phyloP scores from a whole-genome alignment of 768 basidiomycete species.

The Sporobolomyces roseus region DNA sequence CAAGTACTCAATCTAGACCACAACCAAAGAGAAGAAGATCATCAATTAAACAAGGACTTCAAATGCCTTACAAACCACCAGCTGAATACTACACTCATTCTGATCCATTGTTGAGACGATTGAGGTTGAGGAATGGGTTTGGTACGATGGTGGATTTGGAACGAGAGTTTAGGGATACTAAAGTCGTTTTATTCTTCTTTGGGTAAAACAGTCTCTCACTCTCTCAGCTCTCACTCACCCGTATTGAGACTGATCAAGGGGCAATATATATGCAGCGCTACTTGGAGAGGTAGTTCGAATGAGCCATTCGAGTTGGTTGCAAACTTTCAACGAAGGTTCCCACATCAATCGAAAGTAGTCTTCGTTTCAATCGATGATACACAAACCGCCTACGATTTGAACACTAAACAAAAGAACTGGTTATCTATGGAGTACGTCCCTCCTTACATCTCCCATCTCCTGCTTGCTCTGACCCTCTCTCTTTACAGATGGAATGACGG shows the following conservation, averaged over 20 bases:
- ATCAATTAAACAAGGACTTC: conserved; percentile 29
- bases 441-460: neutral
- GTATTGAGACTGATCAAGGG: neutral
- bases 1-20: neutral
- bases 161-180: conserved; percentile 30
- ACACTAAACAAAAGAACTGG: conserved; percentile 24
- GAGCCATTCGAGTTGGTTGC: conserved; percentile 24
- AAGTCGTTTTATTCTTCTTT: conserved; percentile 41
- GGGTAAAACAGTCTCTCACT: conserved; percentile 4
- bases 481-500: conserved; percentile 41
- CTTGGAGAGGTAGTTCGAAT: conserved; percentile 14
- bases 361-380: conserved; percentile 40
- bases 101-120: conserved; percentile 37
- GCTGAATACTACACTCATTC: conserved; percentile 34
- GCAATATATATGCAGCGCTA: conserved; percentile 14
- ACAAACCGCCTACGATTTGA: conserved; percentile 14
- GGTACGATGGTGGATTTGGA: conserved; percentile 30
- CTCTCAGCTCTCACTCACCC: neutral
- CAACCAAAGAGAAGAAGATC: conserved; percentile 23
- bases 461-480: neutral
- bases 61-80: conserved; percentile 31
- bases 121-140: conserved; percentile 34
- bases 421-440: conserved; percentile 40
- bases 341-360: conserved; percentile 41
- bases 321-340: conserved; percentile 15